Conservation (phyloP, 352 stramenopile genomes). For the Globisporangium radiosum region DNA sequence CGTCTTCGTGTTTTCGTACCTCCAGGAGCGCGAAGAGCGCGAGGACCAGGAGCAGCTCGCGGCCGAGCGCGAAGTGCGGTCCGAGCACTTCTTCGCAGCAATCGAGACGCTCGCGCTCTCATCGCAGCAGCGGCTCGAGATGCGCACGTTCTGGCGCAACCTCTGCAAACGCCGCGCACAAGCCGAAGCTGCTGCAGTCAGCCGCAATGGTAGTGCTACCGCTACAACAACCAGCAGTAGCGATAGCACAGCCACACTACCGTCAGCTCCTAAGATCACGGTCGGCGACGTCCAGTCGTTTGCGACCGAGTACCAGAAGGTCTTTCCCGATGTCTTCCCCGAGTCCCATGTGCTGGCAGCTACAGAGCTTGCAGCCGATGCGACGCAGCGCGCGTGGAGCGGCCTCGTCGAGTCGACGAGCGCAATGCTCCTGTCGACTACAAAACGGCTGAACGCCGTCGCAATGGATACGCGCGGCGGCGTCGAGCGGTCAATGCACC, state of each 20-base stretch:
- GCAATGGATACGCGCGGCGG: slow-evolving; percentile 80
- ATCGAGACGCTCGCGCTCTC: slow-evolving; percentile 58
- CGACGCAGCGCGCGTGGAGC: slow-evolving; percentile 34
- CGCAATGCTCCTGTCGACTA: slow-evolving; percentile 70
- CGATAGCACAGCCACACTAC: background rate
- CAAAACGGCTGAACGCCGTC: slow-evolving; percentile 79
- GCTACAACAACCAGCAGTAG: background rate
- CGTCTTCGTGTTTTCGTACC: slow-evolving; percentile 69
- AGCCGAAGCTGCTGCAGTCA: slow-evolving; percentile 2
- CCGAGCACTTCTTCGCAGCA: slow-evolving; percentile 55
- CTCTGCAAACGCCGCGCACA: slow-evolving; percentile 32
- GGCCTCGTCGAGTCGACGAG: slow-evolving; percentile 73
- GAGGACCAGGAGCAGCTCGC: slow-evolving; percentile 51
- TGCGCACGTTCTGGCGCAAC: slow-evolving; percentile 74
- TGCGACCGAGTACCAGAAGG: slow-evolving; percentile 73
- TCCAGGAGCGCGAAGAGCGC: slow-evolving; percentile 74
- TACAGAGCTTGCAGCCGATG: slow-evolving; percentile 35
- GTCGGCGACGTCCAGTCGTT: slow-evolving; percentile 69
- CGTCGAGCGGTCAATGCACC: slow-evolving; percentile 76
- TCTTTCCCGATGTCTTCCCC: slow-evolving; percentile 76
- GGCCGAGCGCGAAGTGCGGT: slow-evolving; percentile 43
- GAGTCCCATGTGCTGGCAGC: slow-evolving; percentile 58
- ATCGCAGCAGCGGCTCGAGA: slow-evolving; percentile 53
- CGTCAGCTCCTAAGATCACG: slow-evolving; percentile 20
- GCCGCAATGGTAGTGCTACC: background rate